Evolutionary conservation across 768 basidiomycete genomes (phyloP), one percentile per base, ranked within the genome.

Genomic region (Macrocybe gigantea): DNA sequence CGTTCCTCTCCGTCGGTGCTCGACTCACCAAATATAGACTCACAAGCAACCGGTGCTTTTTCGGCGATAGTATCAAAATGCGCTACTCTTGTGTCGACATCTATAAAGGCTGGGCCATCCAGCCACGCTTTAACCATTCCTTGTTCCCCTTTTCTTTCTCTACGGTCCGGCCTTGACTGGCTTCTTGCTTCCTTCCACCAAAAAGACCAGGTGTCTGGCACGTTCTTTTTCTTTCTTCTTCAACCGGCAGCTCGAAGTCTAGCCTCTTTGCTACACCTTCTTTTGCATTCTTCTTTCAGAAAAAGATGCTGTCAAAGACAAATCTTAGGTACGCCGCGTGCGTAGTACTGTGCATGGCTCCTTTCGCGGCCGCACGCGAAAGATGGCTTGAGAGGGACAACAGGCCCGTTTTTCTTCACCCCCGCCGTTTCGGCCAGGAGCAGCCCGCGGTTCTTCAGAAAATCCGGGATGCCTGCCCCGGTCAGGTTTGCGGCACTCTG

Each of bases 341-440:
- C 14, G 50, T 59, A 7, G 42, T 66, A 33, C 53, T 22, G 22
- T 22, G 22, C 22, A 22, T 22, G 22, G 4, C 22, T 22, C 22
- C 22, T 22, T 22, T 22, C 38, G 68, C 58, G 45, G 48, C 70
- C 33, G 70, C 68, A 29, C 78, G 77, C 40, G 66, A 70, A 44
- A 52, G 55, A 33, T 75, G 74, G 74, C 57, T 76, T 31, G 78
- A 82, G 56, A 64, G 78, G 40, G 64, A 77, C 52, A 66, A 64
- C 51, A 63, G 59, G 10, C 60, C 73, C n/a, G 64, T 80, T 36
- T 63, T 64, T 43, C 61, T 81, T 35, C 59, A 78, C 55, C 78
- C 77, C 36, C 71, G 79, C 55, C 73, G 79, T 15, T 80, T 79
- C 57, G 69, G 72, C 22, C 72, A 77, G 57, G 70, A 79, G 54